These are phyloP conservation scores for Allium cepa DNA, from an alignment of 106 monocot genomes.

Conservation along the genomic window DNA sequence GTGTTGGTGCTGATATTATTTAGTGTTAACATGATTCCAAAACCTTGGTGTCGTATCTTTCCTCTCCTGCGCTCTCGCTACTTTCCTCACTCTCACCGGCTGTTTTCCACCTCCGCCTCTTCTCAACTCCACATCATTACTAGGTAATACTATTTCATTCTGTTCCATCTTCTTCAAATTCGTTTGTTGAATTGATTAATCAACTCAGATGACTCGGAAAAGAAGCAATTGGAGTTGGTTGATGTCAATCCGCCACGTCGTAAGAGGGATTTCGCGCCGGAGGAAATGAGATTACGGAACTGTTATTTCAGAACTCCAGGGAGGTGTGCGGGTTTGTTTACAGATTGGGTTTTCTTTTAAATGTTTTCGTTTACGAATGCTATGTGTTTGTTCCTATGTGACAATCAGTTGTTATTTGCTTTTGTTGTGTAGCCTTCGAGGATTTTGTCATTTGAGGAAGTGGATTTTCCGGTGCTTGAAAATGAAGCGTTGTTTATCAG, in stretches of 20 bases:
- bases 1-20: too few species aligned
- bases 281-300: conserved; percentile 82
- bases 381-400: conserved; percentile 26
- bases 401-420: not conserved
- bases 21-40: too few species aligned
- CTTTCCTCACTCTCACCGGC: not conserved
- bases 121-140: conserved; percentile 18
- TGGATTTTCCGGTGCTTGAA: conserved; percentile 97
- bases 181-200: too few species aligned
- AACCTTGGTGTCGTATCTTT: conserved; percentile 20
- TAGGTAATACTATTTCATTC: conserved; percentile 22
- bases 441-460: conserved; percentile 84
- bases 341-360: not conserved
- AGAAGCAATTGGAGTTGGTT: conserved; percentile 18
- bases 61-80: conserved; percentile 5
- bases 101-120: conserved; percentile 20
- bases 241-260: conserved; percentile 93
- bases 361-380: not conserved
- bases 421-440: conserved; percentile 50
- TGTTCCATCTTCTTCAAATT: too few species aligned
- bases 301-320: conserved; percentile 86
- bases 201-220: conserved; percentile 31
- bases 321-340: conserved; percentile 39
- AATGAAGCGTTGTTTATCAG: conserved; percentile 91
- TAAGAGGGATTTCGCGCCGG: conserved; percentile 87